Conservation (phyloP, 495 filamentous ascomycete species). For the Penicillium roqueforti region DNA sequence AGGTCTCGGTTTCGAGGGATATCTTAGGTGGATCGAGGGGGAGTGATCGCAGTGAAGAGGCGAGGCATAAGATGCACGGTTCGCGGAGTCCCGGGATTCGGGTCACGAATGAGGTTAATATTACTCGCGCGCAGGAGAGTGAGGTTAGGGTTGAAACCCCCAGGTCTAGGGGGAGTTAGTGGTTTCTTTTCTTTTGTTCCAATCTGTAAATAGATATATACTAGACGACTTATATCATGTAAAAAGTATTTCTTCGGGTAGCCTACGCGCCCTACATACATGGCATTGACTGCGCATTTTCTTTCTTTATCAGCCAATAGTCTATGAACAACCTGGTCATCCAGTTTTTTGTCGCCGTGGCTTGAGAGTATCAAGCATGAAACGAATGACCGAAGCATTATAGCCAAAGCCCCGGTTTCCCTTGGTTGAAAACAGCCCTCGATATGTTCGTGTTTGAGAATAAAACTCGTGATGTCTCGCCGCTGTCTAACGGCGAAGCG, state of each 20-base stretch:
- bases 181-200: not conserved
- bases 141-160: not conserved
- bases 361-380: not conserved
- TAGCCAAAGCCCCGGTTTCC: not conserved
- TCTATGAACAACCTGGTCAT: not conserved
- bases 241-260: not conserved
- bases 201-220: not conserved
- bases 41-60: not conserved
- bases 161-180: not conserved
- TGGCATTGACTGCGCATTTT: not conserved
- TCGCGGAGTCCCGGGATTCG: constrained; percentile 17
- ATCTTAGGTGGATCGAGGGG: not conserved
- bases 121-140: not conserved
- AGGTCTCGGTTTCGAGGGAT: constrained; percentile 21
- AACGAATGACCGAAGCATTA: not conserved
- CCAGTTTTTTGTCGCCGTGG: not conserved
- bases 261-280: not conserved
- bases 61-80: not conserved
- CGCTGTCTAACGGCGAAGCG: not conserved
- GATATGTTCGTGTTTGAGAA: not conserved
- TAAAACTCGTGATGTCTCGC: not conserved
- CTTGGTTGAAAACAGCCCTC: not conserved
- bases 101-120: constrained; percentile 25
- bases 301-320: no score
- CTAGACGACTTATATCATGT: not conserved